phyloP scores from a whole-genome alignment of 177 flowering plant species.

The Vitis hybrid region DNA sequence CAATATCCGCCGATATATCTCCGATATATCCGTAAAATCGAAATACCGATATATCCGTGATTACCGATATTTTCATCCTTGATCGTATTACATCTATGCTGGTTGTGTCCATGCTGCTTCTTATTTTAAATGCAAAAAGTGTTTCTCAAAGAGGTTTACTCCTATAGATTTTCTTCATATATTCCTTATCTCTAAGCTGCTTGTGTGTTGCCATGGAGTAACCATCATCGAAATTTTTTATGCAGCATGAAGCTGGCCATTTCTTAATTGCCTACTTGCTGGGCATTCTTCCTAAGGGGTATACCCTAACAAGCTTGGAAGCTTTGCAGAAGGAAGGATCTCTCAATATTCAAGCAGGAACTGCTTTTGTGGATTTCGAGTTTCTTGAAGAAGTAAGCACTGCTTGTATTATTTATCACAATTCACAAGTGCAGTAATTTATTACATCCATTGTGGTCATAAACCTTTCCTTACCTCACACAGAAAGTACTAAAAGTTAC shows the following conservation, averaged over 20 bases:
- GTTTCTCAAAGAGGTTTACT: no score
- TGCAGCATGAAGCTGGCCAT: constrained; percentile 99
- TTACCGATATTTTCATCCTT: no score
- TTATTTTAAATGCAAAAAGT: no score
- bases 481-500: no score
- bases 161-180: neutral
- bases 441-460: no score
- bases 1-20: no score
- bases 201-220: neutral
- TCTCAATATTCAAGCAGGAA: constrained; percentile 94
- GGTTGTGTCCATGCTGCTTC: neutral
- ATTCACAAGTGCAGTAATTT: neutral
- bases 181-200: no score
- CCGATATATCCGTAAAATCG: no score
- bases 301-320: constrained; percentile 77
- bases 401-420: neutral
- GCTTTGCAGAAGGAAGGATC: constrained; percentile 84
- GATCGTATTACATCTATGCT: neutral
- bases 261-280: constrained; percentile 89
- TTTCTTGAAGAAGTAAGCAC: constrained; percentile 78
- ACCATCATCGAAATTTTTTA: neutral
- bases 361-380: constrained; percentile 91
- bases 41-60: no score
- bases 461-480: no score
- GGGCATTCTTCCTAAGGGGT: constrained; percentile 87